Evolutionary conservation across 139 green algal genomes (phyloP).

Genomic region (Astrephomene gubernaculifera): DNA sequence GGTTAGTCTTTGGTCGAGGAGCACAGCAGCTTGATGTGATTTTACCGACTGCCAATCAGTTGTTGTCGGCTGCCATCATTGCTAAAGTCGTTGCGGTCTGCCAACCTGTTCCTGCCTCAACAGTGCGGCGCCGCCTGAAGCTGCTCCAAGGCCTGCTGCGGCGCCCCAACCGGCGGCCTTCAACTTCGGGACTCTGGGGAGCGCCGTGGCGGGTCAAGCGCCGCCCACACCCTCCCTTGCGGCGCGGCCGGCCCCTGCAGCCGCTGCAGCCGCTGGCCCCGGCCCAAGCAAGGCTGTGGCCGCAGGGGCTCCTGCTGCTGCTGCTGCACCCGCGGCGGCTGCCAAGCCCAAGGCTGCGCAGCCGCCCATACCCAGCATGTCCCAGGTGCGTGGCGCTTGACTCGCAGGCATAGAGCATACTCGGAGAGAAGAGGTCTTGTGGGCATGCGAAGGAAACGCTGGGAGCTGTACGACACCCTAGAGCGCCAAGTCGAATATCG

Average conservation of each 20-base stretch:
- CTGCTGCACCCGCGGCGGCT: not conserved
- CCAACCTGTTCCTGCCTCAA: not conserved
- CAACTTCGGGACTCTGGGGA: not conserved
- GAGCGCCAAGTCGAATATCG: too few relatives aligned
- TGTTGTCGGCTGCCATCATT: too few relatives aligned
- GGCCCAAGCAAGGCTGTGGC: not conserved
- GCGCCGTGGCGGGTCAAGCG: not conserved
- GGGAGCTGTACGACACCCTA: too few relatives aligned
- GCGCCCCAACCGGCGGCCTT: not conserved
- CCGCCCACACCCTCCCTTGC: slow-evolving; percentile 3
- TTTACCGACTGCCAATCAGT: too few relatives aligned
- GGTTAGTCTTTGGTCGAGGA: too few relatives aligned
- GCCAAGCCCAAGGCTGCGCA: slow-evolving; percentile 35
- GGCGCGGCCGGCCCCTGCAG: not conserved
- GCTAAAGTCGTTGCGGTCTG: too few relatives aligned
- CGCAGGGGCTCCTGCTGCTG: not conserved
- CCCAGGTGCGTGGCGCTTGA: slow-evolving; percentile 37
- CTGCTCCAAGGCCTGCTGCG: not conserved
- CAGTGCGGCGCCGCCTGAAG: not conserved
- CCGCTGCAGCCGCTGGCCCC: not conserved
- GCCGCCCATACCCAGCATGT: slow-evolving; percentile 27
- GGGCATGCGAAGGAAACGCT: too few relatives aligned
- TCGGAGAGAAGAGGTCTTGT: too few relatives aligned
- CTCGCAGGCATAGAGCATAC: too few relatives aligned
- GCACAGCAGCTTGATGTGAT: too few relatives aligned